A percentile compares a stretch with the other conserved stretches of the same genome.
phyloP scores from a whole-genome alignment of 1,284 basidiomycete genomes.

The Ustilago xerochloae region DNA sequence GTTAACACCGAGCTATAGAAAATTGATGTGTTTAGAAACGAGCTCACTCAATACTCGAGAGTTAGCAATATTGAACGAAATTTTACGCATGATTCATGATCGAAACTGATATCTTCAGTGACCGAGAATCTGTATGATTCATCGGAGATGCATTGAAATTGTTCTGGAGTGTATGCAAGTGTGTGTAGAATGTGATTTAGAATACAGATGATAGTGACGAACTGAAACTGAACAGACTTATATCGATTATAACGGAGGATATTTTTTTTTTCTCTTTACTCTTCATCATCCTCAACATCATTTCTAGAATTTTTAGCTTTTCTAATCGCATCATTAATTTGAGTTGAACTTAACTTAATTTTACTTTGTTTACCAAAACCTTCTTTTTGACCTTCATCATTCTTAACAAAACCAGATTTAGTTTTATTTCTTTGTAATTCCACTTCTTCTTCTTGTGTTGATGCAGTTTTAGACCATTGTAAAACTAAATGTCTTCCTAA shows the following conservation, averaged over 20 bases:
- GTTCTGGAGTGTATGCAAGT: background rate
- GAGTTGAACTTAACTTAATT: conserved; percentile 45
- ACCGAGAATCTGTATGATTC: background rate
- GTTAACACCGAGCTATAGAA: too few relatives aligned
- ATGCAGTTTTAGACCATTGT: conserved; percentile 80
- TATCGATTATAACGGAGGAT: too few relatives aligned
- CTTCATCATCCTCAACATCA: conserved; percentile 40
- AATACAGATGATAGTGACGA: conserved; percentile 1
- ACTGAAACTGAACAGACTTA: too few relatives aligned
- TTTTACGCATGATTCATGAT: too few relatives aligned
- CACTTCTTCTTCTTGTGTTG: conserved; percentile 25
- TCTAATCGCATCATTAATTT: conserved; percentile 43
- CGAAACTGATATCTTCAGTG: too few relatives aligned
- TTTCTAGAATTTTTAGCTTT: conserved; percentile 23
- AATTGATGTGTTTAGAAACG: too few relatives aligned
- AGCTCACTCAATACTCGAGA: too few relatives aligned
- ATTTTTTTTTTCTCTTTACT: too few relatives aligned
- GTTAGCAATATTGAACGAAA: too few relatives aligned
- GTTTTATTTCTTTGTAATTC: conserved; percentile 54
- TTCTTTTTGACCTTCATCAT: background rate
- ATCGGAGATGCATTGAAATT: background rate
- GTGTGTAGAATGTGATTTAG: conserved; percentile 1
- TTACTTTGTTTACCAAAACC: conserved; percentile 26
- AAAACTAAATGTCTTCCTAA: conserved; percentile 93
- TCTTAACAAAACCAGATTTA: conserved; percentile 16